A percentile compares a stretch with the other conserved stretches of the same genome.
Conservation (phyloP, 2,329 filamentous ascomycete genomes). For the Alternaria rosae region DNA sequence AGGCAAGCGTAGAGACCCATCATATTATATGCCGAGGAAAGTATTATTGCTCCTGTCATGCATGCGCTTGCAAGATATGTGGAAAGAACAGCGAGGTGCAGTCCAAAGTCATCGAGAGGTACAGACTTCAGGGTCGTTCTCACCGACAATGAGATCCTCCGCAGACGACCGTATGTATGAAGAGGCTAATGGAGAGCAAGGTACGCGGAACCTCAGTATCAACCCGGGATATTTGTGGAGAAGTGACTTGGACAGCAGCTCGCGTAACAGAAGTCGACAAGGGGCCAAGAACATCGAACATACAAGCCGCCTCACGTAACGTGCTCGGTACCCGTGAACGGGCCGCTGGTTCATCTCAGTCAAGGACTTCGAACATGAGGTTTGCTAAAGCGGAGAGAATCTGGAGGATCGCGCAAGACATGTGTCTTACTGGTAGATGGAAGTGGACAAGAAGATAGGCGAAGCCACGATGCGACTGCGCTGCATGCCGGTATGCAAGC, state of each 20-base stretch:
- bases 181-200: neutral
- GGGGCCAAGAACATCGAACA: neutral
- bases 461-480: neutral
- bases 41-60: too few relatives aligned
- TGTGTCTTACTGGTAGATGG: neutral
- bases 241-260: neutral
- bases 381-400: neutral
- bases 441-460: neutral
- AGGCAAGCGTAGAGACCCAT: neutral
- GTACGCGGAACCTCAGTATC: neutral
- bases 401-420: neutral
- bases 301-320: neutral
- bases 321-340: neutral
- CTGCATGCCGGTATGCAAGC: neutral
- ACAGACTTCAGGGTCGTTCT: neutral
- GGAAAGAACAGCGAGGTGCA: too few relatives aligned
- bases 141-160: neutral
- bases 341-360: neutral
- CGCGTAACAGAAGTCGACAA: neutral
- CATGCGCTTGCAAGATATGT: too few relatives aligned
- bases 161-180: neutral
- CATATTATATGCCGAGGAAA: neutral
- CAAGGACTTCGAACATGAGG: neutral
- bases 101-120: too few relatives aligned
- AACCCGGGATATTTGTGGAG: neutral